These are phyloP conservation scores for Aspergillus arachidicola DNA, from an alignment of 2,329 filamentous ascomycete genomes.

Conservation along the genomic window DNA sequence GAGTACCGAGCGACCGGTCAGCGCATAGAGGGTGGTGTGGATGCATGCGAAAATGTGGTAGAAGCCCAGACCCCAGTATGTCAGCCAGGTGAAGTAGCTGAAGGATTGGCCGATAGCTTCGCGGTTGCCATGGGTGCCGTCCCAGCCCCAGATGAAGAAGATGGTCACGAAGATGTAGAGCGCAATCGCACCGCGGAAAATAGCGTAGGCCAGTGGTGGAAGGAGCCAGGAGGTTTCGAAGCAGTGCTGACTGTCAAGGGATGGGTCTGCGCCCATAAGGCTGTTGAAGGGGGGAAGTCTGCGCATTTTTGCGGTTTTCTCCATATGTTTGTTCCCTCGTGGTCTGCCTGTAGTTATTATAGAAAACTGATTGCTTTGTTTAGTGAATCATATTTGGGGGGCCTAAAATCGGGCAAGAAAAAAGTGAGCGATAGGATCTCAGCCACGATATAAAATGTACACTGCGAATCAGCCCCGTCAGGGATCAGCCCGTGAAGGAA, in stretches of 20 bases:
- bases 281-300: conserved; percentile 18
- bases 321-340: background rate
- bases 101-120: conserved; percentile 60
- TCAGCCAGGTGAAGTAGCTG: conserved; percentile 80
- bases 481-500: background rate
- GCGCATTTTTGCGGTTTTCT: conserved; percentile 19
- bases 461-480: background rate
- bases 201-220: conserved; percentile 64
- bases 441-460: background rate
- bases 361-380: background rate
- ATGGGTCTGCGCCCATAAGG: conserved; percentile 39
- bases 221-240: conserved; percentile 83
- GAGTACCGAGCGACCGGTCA: conserved; percentile 54
- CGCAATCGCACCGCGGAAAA: conserved; percentile 50
- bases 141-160: conserved; percentile 69
- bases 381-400: background rate
- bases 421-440: background rate
- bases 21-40: conserved; percentile 71
- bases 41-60: conserved; percentile 70
- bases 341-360: background rate
- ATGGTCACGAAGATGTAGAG: conserved; percentile 69
- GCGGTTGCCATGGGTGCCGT: conserved; percentile 58
- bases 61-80: conserved; percentile 80
- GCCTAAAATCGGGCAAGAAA: background rate
- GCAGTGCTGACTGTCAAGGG: conserved; percentile 56